Base-by-base conservation (phyloP, 352 stramenopile species). In the Phytophthora sp. region DNA sequence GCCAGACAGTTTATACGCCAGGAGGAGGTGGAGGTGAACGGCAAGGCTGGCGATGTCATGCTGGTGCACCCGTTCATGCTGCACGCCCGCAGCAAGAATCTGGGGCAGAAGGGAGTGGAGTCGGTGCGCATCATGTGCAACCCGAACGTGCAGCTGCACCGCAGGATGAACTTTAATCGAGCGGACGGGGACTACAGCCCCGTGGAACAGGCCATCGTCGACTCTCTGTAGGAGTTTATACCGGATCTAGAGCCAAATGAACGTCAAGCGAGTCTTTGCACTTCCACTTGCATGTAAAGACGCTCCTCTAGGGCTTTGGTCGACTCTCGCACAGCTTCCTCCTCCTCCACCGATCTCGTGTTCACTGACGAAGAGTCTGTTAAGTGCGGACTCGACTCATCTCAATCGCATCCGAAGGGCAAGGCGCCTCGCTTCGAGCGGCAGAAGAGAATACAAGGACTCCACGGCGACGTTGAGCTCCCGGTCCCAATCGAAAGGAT, bases 11-110 rank as follows among this genome's bases (percentile, higher is more conserved):
- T 77, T 7, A 55, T 54, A 23, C 74, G 67, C 3, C 45, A 30
- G 8, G 49, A 73, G 21, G 71, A 92, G 8, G 73, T 92, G 26
- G 87, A 95, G 61, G 82, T 90, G 39, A 79, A 80, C 27, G 86
- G 86, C 16, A 63, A 69, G 16, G 86, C 86, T 11, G 87, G 87
- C 2, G 87, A 95, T 33, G 74, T 95, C 16, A 88, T 91, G 77
- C 66, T 95, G 15, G 85, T 89, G 30, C 87, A 95, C 52, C 87
- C 87, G 13, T 90, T 95, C 45, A 51, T 93, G 24, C 63, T 95
- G 21, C 87, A 95, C 46, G 82, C 84, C n/a, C 79, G 87, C 0
- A 90, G 77, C 29, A 88, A 88, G 47, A 91, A 93, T 39, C 70
- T 89, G 8, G 81, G 79, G 1, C 36, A 66, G 6, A 79, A 74